These are phyloP conservation scores for Zizania palustris DNA, from an alignment of 202 grass and related monocot species.

Conservation along the genomic window DNA sequence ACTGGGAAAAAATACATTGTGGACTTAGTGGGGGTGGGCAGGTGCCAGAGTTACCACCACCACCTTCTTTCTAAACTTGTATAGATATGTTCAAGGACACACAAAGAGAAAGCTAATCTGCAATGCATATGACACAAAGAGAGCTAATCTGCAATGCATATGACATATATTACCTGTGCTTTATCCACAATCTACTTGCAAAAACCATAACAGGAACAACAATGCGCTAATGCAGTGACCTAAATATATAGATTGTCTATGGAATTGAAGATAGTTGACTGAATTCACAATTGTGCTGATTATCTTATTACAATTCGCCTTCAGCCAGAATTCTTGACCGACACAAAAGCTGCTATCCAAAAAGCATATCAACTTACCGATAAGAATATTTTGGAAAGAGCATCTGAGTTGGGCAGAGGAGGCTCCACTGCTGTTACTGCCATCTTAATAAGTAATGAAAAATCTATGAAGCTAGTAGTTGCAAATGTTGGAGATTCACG, in stretches of 20 bases:
- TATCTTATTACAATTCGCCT: slow-evolving; percentile 32
- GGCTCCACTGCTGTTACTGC: slow-evolving; percentile 96
- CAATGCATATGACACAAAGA: not conserved
- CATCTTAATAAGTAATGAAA: slow-evolving; percentile 72
- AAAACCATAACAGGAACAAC: slow-evolving; percentile 31
- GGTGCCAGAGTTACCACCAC: not conserved
- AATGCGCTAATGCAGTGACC: slow-evolving; percentile 18
- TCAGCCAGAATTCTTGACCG: slow-evolving; percentile 90
- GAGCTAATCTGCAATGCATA: slow-evolving; percentile 1
- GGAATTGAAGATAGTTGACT: not conserved
- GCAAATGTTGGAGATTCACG: slow-evolving; percentile 97
- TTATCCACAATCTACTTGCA: not conserved
- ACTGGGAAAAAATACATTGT: not conserved
- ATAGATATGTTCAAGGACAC: not conserved
- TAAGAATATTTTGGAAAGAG: slow-evolving; percentile 81
- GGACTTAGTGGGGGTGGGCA: not conserved
- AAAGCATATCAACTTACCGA: slow-evolving; percentile 87
- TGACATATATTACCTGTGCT: not conserved
- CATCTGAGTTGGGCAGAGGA: slow-evolving; percentile 80
- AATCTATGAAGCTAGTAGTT: slow-evolving; percentile 68
- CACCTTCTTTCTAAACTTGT: not conserved
- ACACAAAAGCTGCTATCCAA: slow-evolving; percentile 63
- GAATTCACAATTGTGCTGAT: slow-evolving; percentile 35
- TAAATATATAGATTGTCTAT: slow-evolving; percentile 18
- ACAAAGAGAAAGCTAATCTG: not conserved